Evolutionary conservation across 495 filamentous ascomycete species (phyloP), one percentile per base, ranked within the genome.

Genomic region (Daldinia grandis): DNA sequence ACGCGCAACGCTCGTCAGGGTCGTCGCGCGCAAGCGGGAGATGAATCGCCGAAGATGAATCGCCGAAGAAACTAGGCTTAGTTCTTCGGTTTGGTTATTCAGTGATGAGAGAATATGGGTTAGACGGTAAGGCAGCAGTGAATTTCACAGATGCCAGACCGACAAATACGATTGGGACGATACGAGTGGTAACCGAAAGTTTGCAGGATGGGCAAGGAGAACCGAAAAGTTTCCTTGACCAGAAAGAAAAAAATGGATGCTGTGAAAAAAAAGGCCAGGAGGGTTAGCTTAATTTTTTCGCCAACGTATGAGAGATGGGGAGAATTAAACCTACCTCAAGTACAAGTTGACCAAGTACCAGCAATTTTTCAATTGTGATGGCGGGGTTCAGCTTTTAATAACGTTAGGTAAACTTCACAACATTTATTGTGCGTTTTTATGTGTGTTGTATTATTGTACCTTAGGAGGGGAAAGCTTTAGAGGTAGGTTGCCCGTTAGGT

Each of bases 21-120:
- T 78, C 80, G 83, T 80, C 78, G 83, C 81, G 85, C 83, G 80
- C 66, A 78, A 75, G 30, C 17, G 47, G 58, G 12, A 64, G 58
- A 71, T 64, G 62, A 72, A 64, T 64, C 55, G 42, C 77, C 63
- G 71, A 69, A 71, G 70, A 64, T 64, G 62, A 72, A 64, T 64
- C 55, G 42, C 77, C 63, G 71, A 69, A 71, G 70, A 64, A 63
- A 67, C 66, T 64, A 33, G 14, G 30, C 1, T 24, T 67, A 71
- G 64, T 67, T 58, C 64, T 64, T 62, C 62, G 61, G 57, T 42
- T 12, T 42, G 15, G 25, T 21, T 24, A 51, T 38, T 37, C 6
- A 57, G 44, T 5, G 30, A 40, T 37, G 31, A 58, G 40, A 62
- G 51, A 61, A 38, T 19, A 31, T 8, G 33, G 30, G 10, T 35